Base-by-base conservation (phyloP, 2,329 filamentous ascomycete genomes). In the Paracorniculantispora psalliotae region DNA sequence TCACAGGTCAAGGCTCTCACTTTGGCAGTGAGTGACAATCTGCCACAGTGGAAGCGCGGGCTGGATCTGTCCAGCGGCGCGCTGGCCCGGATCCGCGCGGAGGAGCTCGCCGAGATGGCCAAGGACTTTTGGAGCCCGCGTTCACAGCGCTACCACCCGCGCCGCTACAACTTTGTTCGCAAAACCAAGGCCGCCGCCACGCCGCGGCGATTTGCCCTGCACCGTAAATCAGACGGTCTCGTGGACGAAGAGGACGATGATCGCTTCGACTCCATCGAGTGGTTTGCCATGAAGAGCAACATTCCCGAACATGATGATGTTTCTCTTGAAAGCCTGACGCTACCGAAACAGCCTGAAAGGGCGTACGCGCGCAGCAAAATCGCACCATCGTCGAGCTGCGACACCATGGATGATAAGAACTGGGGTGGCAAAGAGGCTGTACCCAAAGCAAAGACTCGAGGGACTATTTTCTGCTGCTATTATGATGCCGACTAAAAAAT, bases 121-220 rank as follows among this genome's bases (percentile, higher is more conserved):
- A 71, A 72, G 50, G 75, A 77, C 65, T 77, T 76, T 63, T 77
- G 73, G 74, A 71, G 70, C 25, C 62, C 72, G 1, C 67, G 74
- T 6, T 66, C 72, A 4, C 53, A 63, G 13, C 66, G 73, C 15
- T 77, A 76, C 55, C 74, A 77, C 63, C 63, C 63, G 2, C 71
- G 74, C 15, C 70, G 75, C 9, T 66, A 67, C 33, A 70, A 71
- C 60, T 77, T 77, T 61, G 73, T 77, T 1, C 68, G 74, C 49
- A 77, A 77, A 62, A 64, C 70, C 61, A 75, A 71, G 61, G 58
- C 72, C 0, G 54, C 61, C 1, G 67, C 68, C 26, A 77, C 75
- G 8, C 75, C 74, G 6, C 63, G 76, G 17, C 68, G 73, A 7
- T 77, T 77, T 53, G 75, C 75, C 2, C 64, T 57, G 2, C 75